Base-by-base conservation (phyloP, 2,329 filamentous ascomycete genomes). In the Apiospora arundinis region DNA sequence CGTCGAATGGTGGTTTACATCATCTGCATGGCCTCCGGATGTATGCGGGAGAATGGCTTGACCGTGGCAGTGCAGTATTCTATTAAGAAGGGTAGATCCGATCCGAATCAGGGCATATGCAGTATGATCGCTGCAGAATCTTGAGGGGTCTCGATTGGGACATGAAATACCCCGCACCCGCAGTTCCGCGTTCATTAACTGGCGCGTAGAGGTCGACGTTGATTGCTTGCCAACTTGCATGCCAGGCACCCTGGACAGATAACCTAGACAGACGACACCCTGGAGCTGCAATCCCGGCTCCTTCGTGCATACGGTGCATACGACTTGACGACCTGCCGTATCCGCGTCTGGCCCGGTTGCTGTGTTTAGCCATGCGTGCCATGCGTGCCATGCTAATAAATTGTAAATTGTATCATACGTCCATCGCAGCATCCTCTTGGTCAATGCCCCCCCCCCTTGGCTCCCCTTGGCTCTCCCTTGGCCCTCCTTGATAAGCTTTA, bases 401-500 rank as follows among this genome's bases (percentile, higher is more conserved):
- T 8, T 56, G 49, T 48, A 48, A 21, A 56, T 56, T 52, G 12
- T 14, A 5, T 25, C 23, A n/a, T n/a, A n/a, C n/a, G n/a, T n/a
- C n/a, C n/a, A n/a, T n/a, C n/a, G n/a, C n/a, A n/a, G n/a, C 32
- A 32, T 32, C 32, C 32, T 32, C 32, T 32, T 11, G 16, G 28
- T n/a, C 52, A 60, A 28, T 60, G 52, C 52, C 28, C 16, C 32
- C 28, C n/a, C n/a, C n/a, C n/a, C n/a, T n/a, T n/a, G n/a, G n/a
- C n/a, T n/a, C n/a, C n/a, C n/a, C n/a, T n/a, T n/a, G n/a, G n/a
- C n/a, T n/a, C n/a, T n/a, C n/a, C n/a, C n/a, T n/a, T n/a, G n/a
- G n/a, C n/a, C n/a, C n/a, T n/a, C n/a, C 9, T 18, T 63, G 56
- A 63, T 63, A 63, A 63, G 56, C 18, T 63, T 63, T 63, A 18